Base-by-base conservation (phyloP, 306 rosid genomes). In the Cyamopsis tetragonoloba region DNA sequence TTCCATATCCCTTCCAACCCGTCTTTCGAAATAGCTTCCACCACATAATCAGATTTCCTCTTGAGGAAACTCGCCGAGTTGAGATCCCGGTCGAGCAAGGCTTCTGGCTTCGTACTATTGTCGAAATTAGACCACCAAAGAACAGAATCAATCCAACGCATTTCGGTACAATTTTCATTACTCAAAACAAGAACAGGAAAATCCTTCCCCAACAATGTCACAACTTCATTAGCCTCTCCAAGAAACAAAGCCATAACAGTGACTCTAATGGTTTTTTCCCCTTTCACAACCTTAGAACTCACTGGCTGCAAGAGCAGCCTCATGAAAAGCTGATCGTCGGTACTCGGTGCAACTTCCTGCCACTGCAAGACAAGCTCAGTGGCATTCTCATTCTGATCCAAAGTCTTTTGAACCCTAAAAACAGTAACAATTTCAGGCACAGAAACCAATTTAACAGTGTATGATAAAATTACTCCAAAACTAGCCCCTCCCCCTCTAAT, bases 401-500 rank as follows among this genome's bases (percentile, higher is more conserved):
- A 49, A 7, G 19, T 46, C 50, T 70, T 77, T 8, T 31, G 70
- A 1, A 82, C 69, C 28, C 77, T 28, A 56, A 89, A 92, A 24
- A 85, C 71, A 0, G 92, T 83, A 6, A 89, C 92, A 0, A 38
- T 73, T 32, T 83, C 79, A 0, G 98, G 96, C 4, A 89, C 89
- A 0, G 65, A 68, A 31, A 91, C 90, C 39, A 91, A 30, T 22
- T 70, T 71, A 6, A 92, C 31, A 4, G 77, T 87, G 72, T 74
- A 92, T 0, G 98, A 77, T 19, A 92, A 14, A 0, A 89, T 73
- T 1, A 87, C 95, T 1, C 98, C 95, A 54, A 87, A 92, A 51
- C 92, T 87, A 1, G 84, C 86, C 24, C 91, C 96, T 0, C 96
- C 98, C 0, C 96, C 96, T 58, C 70, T 76, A 37, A 89, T 82